phyloP scores from a whole-genome alignment of 2,329 filamentous ascomycete species.

The Zymoseptoria tritici region DNA sequence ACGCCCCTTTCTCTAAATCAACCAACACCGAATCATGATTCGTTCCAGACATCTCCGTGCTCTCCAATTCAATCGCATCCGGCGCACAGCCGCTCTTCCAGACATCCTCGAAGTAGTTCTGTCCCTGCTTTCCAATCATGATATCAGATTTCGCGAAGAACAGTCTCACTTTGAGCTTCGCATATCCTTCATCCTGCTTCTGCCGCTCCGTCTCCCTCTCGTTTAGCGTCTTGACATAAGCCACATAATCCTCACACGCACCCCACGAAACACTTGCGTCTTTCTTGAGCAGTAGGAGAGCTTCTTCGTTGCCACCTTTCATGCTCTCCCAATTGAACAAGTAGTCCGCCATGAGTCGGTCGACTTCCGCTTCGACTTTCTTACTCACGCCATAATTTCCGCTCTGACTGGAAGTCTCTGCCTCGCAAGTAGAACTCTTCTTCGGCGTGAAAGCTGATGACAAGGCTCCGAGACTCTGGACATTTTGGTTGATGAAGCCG shows the following conservation, averaged over 20 bases:
- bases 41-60: conserved; percentile 24
- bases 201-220: conserved; percentile 13
- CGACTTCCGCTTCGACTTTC: neutral
- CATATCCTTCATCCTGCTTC: neutral
- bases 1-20: conserved; percentile 19
- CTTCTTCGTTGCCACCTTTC: conserved; percentile 34
- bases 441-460: neutral
- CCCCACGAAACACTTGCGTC: conserved; percentile 28
- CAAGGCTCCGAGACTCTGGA: conserved; percentile 21
- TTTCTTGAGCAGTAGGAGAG: conserved; percentile 32
- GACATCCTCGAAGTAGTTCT: conserved; percentile 37
- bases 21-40: conserved; percentile 35
- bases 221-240: conserved; percentile 16
- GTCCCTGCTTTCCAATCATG: conserved; percentile 38
- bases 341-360: neutral
- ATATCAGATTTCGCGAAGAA: conserved; percentile 36
- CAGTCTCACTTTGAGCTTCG: conserved; percentile 24
- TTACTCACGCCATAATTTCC: neutral
- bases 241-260: conserved; percentile 30
- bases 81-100: conserved; percentile 29
- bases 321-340: conserved; percentile 8
- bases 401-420: neutral
- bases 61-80: conserved; percentile 31
- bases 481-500: conserved; percentile 27
- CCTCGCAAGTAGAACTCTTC: neutral